Base-by-base conservation (phyloP, 2,329 filamentous ascomycete genomes). In the Xylaria sp. region DNA sequence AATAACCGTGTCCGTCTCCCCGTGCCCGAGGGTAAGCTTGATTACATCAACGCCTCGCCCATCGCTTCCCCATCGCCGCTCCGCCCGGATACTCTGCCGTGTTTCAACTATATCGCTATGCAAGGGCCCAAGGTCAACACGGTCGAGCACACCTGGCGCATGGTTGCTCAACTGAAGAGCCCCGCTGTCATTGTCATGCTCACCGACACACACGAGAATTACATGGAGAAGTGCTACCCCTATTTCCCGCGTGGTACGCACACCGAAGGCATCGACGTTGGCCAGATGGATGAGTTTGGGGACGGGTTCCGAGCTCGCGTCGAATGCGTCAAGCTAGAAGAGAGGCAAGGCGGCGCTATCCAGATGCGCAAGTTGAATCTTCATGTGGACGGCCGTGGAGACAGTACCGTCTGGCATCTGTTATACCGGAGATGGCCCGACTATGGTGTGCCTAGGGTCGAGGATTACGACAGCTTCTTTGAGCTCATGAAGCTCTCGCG, bases 161-260 rank as follows among this genome's bases (percentile, higher is more conserved):
- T 99, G 96, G 85, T 98, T 42, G 92, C 93, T 78, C 91, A 97
- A 76, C 93, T 86, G 60, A 77, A 82, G 29, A 89, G 90, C 54
- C 89, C 91, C 2, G 93, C 90, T 1, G 93, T 98, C 65, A 91
- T 98, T 62, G 91, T 98, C 66, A 98, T 98, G 93, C 88, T 99
- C 70, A 99, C 95, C 2, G 93, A 94, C 78, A 95, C 93, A 29
- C 86, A 92, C 77, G 95, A 98, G 80, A 85, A 87, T 37, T 87
- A 88, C 66, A 84, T 88, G 75, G 89, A 97, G 79, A 97, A 98
- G 80, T 98, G 95, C 81, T 93, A 88, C 73, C 92, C 91, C 53
- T 99, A 99, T 81, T 98, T 94, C 73, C 94, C 94, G 0, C 80
- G 84, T 63, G 80, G 83, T 50, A 78, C 85, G 18, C 85, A 87